Evolutionary conservation across 2,329 filamentous ascomycete species (phyloP).

Genomic region (Fusarium citri): DNA sequence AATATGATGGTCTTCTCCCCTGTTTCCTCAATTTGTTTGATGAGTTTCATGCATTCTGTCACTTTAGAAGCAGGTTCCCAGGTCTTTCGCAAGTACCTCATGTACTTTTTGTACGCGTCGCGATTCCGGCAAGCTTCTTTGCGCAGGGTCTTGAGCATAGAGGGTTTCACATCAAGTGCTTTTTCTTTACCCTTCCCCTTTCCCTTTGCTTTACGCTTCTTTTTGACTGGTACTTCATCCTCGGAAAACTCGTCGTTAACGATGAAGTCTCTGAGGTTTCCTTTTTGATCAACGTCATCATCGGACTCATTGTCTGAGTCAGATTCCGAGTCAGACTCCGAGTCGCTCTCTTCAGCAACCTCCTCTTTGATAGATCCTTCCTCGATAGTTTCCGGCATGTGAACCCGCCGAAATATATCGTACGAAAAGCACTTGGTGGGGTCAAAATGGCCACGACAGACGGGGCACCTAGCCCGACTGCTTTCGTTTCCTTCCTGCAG

Average conservation of each 20-base stretch:
- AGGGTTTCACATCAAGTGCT: constrained; percentile 57
- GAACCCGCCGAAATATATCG: constrained; percentile 76
- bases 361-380: constrained; percentile 51
- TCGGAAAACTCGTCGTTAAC: constrained; percentile 55
- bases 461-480: constrained; percentile 74
- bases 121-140: constrained; percentile 73
- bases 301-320: constrained; percentile 49
- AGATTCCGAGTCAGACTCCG: constrained; percentile 44
- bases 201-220: constrained; percentile 44
- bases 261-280: constrained; percentile 66
- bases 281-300: constrained; percentile 51
- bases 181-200: constrained; percentile 56
- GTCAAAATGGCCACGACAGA: constrained; percentile 77
- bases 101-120: constrained; percentile 75
- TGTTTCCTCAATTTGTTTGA: constrained; percentile 72
- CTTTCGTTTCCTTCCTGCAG: constrained; percentile 71
- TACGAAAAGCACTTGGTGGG: constrained; percentile 79
- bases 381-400: constrained; percentile 68
- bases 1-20: constrained; percentile 80
- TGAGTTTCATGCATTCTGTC: constrained; percentile 78
- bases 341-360: constrained; percentile 51
- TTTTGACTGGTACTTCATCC: constrained; percentile 32
- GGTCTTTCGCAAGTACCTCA: constrained; percentile 73
- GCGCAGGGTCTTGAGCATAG: constrained; percentile 73
- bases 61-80: constrained; percentile 87